Base-by-base conservation (phyloP, 306 rosid genomes). In the Herpetospermum pedunculosum region DNA sequence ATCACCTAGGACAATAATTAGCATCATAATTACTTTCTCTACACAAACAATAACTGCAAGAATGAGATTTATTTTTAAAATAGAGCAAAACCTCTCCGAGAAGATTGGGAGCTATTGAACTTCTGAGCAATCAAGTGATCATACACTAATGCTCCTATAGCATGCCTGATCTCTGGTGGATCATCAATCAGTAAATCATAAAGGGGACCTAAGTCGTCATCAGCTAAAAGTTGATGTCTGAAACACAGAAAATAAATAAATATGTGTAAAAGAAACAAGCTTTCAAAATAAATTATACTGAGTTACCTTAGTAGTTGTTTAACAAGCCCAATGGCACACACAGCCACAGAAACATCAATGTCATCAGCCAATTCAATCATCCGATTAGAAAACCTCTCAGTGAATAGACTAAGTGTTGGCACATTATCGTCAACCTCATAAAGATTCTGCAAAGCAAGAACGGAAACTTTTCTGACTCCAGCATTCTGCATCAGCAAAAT, bases 361-460 rank as follows among this genome's bases (percentile, higher is more conserved):
- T 94, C 97, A 80, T 89, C 97, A 54, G 98, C 98, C 84, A 94
- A 93, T 82, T 91, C 98, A 74, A 91, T 94, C 98, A 94, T 94
- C 71, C 96, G 85, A 70, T 85, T 84, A 34, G 98, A 91, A 88
- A 94, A 94, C 80, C 98, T 89, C 73, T 94, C 98, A 11, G 97
- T 87, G 84, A 94, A 94, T 64, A 94, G 83, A 78, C 97, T 84
- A 57, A 94, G 95, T 76, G 95, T 91, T 13, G 90, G 97, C 77
- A 94, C 92, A 75, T 94, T 89, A 75, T 94, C 97, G 30, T 91
- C 97, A 74, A 77, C 90, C 84, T 91, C 97, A 50, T 91, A 94
- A 57, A 94, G 92, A 88, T 85, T 88, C 85, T 94, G 97, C 82
- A 94, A 83, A 0, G 98, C 97, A 32, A 79, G 83, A 79, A 94